These are phyloP conservation scores for Kwoniella mangroviensis DNA, from an alignment of 768 basidiomycete genomes.

Conservation along the genomic window DNA sequence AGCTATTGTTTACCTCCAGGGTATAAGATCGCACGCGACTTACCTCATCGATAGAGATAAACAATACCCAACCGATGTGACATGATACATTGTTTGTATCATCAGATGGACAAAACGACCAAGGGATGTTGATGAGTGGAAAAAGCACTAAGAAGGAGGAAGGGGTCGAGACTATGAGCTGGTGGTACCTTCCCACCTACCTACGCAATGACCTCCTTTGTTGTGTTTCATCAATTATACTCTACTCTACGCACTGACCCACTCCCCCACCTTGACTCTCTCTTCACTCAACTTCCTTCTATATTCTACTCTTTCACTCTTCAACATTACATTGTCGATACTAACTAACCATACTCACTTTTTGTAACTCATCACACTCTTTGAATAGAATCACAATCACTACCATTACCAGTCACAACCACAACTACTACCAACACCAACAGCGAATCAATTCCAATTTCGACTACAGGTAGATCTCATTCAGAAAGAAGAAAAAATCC, in stretches of 20 bases:
- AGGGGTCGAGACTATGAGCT: no score
- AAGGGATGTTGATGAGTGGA: no score
- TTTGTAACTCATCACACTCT: not conserved
- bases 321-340: not conserved
- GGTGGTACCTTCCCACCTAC: no score
- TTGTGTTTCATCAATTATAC: slow-evolving; percentile 15
- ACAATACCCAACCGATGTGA: not conserved
- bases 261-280: not conserved
- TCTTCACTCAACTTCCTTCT: not conserved
- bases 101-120: not conserved
- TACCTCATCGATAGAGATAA: slow-evolving; percentile 8
- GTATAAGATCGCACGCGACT: slow-evolving; percentile 2
- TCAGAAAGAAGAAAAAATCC: not conserved
- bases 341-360: not conserved
- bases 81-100: slow-evolving; percentile 2
- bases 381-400: not conserved
- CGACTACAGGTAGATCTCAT: slow-evolving; percentile 8
- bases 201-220: slow-evolving; percentile 16
- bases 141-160: no score
- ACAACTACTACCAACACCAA: not conserved
- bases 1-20: slow-evolving; percentile 3
- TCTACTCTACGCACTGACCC: slow-evolving; percentile 16
- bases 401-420: not conserved
- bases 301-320: not conserved
- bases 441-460: slow-evolving; percentile 7